Conservation (phyloP, 2,329 filamentous ascomycete genomes). For the Fonsecaea pugnacius region DNA sequence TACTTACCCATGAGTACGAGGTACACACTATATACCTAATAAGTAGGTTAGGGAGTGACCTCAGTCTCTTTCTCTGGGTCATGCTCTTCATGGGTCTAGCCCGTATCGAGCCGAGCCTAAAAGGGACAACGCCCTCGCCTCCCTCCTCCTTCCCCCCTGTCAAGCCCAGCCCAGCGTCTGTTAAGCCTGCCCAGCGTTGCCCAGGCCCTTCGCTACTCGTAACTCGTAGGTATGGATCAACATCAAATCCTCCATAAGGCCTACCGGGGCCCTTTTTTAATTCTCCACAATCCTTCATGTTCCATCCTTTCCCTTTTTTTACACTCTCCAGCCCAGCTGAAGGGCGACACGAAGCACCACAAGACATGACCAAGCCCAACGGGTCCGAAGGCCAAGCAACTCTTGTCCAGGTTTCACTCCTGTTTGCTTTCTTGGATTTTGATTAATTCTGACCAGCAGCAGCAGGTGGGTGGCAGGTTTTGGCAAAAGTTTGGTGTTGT, state of each 20-base stretch:
- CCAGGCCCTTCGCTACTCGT: no score
- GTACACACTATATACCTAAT: no score
- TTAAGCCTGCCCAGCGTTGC: no score
- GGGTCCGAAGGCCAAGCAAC: slow-evolving; percentile 12
- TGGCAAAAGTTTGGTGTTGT: background rate
- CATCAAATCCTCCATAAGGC: background rate
- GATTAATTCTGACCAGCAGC: background rate
- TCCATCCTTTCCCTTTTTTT: slow-evolving; percentile 1
- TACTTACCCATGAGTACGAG: no score
- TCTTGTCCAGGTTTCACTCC: slow-evolving; percentile 9
- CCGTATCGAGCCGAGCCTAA: slow-evolving; percentile 2
- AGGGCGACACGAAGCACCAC: slow-evolving; percentile 13
- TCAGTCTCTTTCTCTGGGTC: background rate
- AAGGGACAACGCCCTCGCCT: background rate
- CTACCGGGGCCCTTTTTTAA: background rate
- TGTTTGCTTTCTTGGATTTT: slow-evolving; percentile 5
- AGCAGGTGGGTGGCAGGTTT: no score
- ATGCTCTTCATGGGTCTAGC: slow-evolving; percentile 6
- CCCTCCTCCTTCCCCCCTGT: background rate
- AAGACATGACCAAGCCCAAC: slow-evolving; percentile 5
- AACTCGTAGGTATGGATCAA: background rate
- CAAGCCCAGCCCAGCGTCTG: background rate
- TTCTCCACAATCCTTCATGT: slow-evolving; percentile 13
- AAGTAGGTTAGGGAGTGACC: no score
- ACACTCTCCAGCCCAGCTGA: background rate